A percentile compares a stretch with the other conserved stretches of the same genome.
Conservation (phyloP, 202 grass and related monocot genomes). For the Thinopyrum obtusiflorum region DNA sequence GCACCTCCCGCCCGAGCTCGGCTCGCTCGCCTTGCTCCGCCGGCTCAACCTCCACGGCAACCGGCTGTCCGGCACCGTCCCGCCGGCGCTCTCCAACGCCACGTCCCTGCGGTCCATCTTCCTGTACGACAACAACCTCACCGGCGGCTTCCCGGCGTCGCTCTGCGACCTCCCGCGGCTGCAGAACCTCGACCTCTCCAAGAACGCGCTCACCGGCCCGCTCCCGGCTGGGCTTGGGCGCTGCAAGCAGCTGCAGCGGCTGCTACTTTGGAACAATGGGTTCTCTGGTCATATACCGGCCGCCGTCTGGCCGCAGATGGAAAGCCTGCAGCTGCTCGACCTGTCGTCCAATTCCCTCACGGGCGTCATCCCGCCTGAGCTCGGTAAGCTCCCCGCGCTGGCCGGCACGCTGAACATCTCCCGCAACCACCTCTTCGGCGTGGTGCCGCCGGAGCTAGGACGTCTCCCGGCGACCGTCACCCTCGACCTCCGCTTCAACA, state of each 20-base stretch:
- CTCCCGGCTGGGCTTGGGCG: slow-evolving; percentile 34
- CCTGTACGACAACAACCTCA: slow-evolving; percentile 61
- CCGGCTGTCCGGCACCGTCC: slow-evolving; percentile 47
- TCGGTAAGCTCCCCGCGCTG: slow-evolving; percentile 45
- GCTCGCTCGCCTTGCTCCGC: slow-evolving; percentile 51
- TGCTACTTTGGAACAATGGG: slow-evolving; percentile 36
- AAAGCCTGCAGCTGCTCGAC: slow-evolving; percentile 55
- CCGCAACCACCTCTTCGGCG: slow-evolving; percentile 54
- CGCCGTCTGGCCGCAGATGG: slow-evolving; percentile 46
- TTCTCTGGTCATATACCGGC: slow-evolving; percentile 42
- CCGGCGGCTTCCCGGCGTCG: slow-evolving; percentile 33
- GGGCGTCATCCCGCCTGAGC: slow-evolving; percentile 48
- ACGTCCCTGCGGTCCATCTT: slow-evolving; percentile 61
- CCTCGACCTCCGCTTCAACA: slow-evolving; percentile 70
- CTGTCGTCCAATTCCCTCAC: slow-evolving; percentile 55
- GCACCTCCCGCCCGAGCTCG: slow-evolving; percentile 52
- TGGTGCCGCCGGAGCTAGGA: slow-evolving; percentile 45
- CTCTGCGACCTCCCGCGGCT: slow-evolving; percentile 55
- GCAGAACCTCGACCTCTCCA: slow-evolving; percentile 76
- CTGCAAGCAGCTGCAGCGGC: slow-evolving; percentile 56
- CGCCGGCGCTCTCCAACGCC: slow-evolving; percentile 51
- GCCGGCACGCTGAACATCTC: slow-evolving; percentile 69
- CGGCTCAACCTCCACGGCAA: slow-evolving; percentile 72
- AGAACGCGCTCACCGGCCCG: slow-evolving; percentile 38
- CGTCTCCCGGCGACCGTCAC: slow-evolving; percentile 51